Evolutionary conservation across 23 red algal species (phyloP).

Genomic region (Gracilaria domingensis): DNA sequence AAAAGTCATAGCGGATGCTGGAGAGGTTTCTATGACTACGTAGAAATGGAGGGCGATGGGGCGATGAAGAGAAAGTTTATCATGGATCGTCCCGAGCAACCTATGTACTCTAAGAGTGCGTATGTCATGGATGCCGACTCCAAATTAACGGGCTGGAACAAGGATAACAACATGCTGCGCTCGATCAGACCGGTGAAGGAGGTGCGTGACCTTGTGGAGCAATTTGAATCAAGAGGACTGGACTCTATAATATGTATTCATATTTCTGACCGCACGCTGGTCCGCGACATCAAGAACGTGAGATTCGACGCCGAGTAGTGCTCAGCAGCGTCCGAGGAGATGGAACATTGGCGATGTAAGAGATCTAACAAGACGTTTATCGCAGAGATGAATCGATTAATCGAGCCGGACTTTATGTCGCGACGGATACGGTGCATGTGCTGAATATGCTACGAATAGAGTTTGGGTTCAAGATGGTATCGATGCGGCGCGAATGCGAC

Average conservation of each 20-base stretch:
- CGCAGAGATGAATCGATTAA: slow-evolving; percentile 47
- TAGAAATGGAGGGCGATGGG: slow-evolving; percentile 79
- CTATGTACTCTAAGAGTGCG: slow-evolving; percentile 84
- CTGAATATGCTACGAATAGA: not conserved
- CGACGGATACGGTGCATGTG: slow-evolving; percentile 60
- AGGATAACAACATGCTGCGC: slow-evolving; percentile 65
- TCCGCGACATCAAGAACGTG: slow-evolving; percentile 71
- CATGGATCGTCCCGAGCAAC: slow-evolving; percentile 43
- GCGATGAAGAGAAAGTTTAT: slow-evolving; percentile 77
- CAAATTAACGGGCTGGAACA: slow-evolving; percentile 64
- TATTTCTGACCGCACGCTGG: slow-evolving; percentile 77
- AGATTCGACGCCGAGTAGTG: slow-evolving; percentile 70
- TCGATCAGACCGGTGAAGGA: slow-evolving; percentile 47
- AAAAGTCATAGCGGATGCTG: slow-evolving; percentile 48
- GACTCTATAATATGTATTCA: slow-evolving; percentile 60
- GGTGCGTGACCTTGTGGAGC: slow-evolving; percentile 22
- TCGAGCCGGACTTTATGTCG: slow-evolving; percentile 44
- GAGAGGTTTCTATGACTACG: slow-evolving; percentile 77
- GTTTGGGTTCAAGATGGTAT: slow-evolving; percentile 55
- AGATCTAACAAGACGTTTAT: slow-evolving; percentile 41
- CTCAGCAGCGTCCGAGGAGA: slow-evolving; percentile 31
- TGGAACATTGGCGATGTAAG: slow-evolving; percentile 73
- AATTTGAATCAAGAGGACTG: slow-evolving; percentile 18
- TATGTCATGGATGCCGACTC: slow-evolving; percentile 73
- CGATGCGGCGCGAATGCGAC: slow-evolving; percentile 58